Evolutionary conservation across 768 basidiomycete species (phyloP), one percentile per base, ranked within the genome.

Genomic region (Hygrophorus russula): DNA sequence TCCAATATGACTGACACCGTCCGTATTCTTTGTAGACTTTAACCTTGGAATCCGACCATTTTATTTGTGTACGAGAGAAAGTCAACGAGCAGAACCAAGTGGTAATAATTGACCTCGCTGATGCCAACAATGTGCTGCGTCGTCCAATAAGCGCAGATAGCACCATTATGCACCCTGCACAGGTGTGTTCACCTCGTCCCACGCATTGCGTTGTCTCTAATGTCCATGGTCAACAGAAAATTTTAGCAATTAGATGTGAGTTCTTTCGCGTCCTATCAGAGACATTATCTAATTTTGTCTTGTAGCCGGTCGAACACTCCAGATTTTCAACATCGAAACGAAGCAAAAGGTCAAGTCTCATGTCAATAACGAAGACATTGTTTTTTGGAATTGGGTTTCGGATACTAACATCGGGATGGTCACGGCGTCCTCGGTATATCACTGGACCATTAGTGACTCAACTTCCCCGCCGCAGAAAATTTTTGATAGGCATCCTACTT

Each of bases 321-420:
- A 99, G 63, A 80, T 98, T 49, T 99, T 98, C 71, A 94, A 98
- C 63, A 89, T 99, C 52, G 93, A 94, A 52, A 84, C 86, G 8
- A 98, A 98, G 70, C 82, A 86, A 59, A 98, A 98, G 70, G 88
- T 99, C 63, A 94, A 94, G 58, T 88, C 93, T 19, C 91, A 98
- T 59, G 69, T 80, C 47, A 96, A 82, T 69, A 84, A 78, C 58
- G 92, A 97, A 58, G 94, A 99, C 58, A 73, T 96, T 41, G 81
- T 90, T 18, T 99, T 96, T 66, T 99, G 96, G 96, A 97, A 96
- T 60, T 99, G 96, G 96, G 80, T 97, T 31, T 85, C 82, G 37
- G 83, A 90, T 49, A 77, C 80, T 13, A 85, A 85, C 20, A 82
- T 99, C 49, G 96, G 96, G 55, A 76, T 98, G 67, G 96, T 97